Percentiles rank a stretch among this genome's conserved stretches.
Evolutionary conservation across 768 basidiomycete species (phyloP).

Genomic region (Leccinum longicurvipes): DNA sequence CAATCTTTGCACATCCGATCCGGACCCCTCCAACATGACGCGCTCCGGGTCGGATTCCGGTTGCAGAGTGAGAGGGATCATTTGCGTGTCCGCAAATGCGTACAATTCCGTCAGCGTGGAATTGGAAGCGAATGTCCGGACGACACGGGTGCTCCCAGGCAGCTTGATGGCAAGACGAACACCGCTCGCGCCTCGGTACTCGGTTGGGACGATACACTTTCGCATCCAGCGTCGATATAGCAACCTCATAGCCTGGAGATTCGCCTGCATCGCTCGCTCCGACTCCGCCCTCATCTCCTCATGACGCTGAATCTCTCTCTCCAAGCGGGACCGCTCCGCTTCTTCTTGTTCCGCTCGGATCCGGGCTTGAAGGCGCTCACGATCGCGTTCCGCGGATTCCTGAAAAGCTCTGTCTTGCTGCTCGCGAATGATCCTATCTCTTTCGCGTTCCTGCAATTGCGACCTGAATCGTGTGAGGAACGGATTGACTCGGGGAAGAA

Average conservation of each 20-base stretch:
- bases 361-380: constrained; percentile 58
- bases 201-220: constrained; percentile 40
- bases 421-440: constrained; percentile 62
- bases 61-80: constrained; percentile 41
- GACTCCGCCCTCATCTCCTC: constrained; percentile 36
- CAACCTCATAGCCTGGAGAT: constrained; percentile 38
- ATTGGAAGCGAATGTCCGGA: constrained; percentile 49
- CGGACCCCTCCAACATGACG: constrained; percentile 37
- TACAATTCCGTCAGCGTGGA: constrained; percentile 65
- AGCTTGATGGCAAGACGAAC: constrained; percentile 53
- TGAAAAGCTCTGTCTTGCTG: constrained; percentile 81
- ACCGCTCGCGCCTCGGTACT: constrained; percentile 24
- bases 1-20: constrained; percentile 34
- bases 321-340: constrained; percentile 33
- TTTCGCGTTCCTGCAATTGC: constrained; percentile 46
- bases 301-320: constrained; percentile 28
- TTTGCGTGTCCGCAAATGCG: constrained; percentile 64
- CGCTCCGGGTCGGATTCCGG: constrained; percentile 40
- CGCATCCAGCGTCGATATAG: constrained; percentile 63
- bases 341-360: constrained; percentile 44
- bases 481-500: constrained; percentile 78
- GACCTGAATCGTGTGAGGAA: constrained; percentile 64
- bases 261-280: constrained; percentile 36
- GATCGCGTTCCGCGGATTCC: constrained; percentile 61
- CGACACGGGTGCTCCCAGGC: constrained; percentile 53